Evolutionary conservation across 371 early-diverging fungal species (phyloP).

Genomic region (Mucor piriformis): DNA sequence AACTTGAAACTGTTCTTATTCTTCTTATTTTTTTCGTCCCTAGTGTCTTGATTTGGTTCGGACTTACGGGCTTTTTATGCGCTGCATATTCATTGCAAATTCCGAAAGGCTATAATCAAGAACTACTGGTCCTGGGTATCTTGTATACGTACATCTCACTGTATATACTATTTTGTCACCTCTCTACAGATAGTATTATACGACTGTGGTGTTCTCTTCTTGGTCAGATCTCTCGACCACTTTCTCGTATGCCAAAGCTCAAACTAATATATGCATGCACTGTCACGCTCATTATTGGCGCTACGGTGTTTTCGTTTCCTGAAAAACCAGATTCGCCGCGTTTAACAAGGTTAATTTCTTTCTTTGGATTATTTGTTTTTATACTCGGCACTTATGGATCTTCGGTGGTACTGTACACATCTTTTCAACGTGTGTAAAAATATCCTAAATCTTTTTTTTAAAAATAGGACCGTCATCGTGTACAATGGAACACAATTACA

Average conservation of each 20-base stretch:
- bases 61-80: constrained; percentile 28
- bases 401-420: constrained; percentile 69
- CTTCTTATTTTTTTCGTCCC: not conserved
- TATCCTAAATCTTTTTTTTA: too few relatives aligned
- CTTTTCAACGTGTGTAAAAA: too few relatives aligned
- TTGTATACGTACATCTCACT: constrained; percentile 31
- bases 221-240: not conserved
- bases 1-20: too few relatives aligned
- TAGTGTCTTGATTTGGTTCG: constrained; percentile 28
- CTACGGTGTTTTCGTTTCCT: constrained; percentile 56
- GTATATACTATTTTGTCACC: constrained; percentile 35
- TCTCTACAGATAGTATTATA: constrained; percentile 32
- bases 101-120: constrained; percentile 38
- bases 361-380: constrained; percentile 68
- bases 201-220: constrained; percentile 3
- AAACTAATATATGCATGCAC: not conserved
- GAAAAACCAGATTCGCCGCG: constrained; percentile 56
- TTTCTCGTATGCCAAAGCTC: not conserved
- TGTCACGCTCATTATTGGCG: constrained; percentile 49
- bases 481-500: constrained; percentile 75
- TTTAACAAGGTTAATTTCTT: constrained; percentile 67
- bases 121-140: constrained; percentile 32
- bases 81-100: constrained; percentile 33
- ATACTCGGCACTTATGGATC: constrained; percentile 46
- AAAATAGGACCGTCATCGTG: constrained; percentile 50